Evolutionary conservation across 1,284 basidiomycete species (phyloP).

Genomic region (Moniliophthora roreri): DNA sequence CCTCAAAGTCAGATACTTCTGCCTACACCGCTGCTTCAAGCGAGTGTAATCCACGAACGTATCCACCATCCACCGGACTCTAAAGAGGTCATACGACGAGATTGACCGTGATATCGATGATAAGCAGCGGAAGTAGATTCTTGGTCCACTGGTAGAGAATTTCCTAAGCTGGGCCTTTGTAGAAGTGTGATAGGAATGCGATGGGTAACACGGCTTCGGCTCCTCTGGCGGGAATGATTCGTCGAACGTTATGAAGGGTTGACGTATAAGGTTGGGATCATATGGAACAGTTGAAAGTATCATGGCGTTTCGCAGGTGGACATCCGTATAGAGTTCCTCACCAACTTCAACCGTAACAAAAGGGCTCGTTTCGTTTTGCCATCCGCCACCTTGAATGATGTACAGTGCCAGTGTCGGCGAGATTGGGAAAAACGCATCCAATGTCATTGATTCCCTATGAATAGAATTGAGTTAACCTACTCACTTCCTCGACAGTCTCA

Average conservation of each 20-base stretch:
- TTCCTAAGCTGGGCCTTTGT: not conserved
- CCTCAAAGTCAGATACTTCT: conserved; percentile 50
- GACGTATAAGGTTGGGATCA: not conserved
- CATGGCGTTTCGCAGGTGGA: conserved; percentile 55
- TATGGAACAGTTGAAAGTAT: conserved; percentile 50
- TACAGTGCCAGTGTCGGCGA: conserved; percentile 51
- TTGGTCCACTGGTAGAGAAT: conserved; percentile 7
- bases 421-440: conserved; percentile 53
- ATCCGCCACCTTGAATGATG: conserved; percentile 33
- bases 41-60: conserved; percentile 50
- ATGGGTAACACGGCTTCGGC: conserved; percentile 1
- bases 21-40: conserved; percentile 51
- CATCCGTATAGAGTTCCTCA: conserved; percentile 46
- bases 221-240: conserved; percentile 2
- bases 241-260: conserved; percentile 6
- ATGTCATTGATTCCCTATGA: not conserved
- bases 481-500: not conserved
- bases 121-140: conserved; percentile 51
- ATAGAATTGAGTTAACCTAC: not conserved
- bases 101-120: conserved; percentile 48
- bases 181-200: not conserved
- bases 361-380: not conserved
- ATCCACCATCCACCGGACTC: conserved; percentile 46
- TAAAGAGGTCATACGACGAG: conserved; percentile 50
- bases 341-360: conserved; percentile 41